Evolutionary conservation across 106 monocot species (phyloP), one percentile per base, ranked within the genome.

Genomic region (Allium fistulosum): DNA sequence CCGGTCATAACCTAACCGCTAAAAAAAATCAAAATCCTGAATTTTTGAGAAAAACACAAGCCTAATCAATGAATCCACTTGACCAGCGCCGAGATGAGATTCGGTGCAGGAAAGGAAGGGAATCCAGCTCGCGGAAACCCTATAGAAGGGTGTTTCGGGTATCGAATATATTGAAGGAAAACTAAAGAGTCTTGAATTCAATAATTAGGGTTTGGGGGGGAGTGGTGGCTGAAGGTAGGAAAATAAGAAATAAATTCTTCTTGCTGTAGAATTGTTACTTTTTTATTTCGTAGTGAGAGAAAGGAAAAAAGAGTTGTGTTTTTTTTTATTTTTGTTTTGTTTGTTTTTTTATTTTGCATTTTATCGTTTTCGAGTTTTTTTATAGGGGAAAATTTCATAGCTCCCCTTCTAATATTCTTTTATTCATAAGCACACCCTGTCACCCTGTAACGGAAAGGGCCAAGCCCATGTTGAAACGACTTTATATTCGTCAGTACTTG

Each of bases 11-110:
- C 52, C 26, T 16, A 50, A 11, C 67, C 67, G 52, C 53, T 12
- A 4, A 63, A 4, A 48, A 26, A 6, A 53, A 14, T 53, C 67
- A 7, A 26, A 53, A 53, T 22, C 67, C 67, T 28, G 22, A 67
- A 67, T 27, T 65, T 46, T 37, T 9, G 9, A 11, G 22, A 26
- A 4, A 11, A 10, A 11, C 27, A 47, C 11, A 47, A 49, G 26
- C 9, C 67, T 67, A 67, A 67, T 67, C 67, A 9, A 67, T 52
- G 52, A 67, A 67, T 50, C 67, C 67, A 26, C 67, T 67, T 10
- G 52, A 67, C 67, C 67, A 67, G 52, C 67, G 67, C 10, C 67
- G 67, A 50, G 53, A 51, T 4, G 67, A 67, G 51, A 67, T 67
- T 26, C 67, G 52, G 15, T 13, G 27, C 4, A 67, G 67, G 28